Conservation (phyloP, 805 yeast genomes). For the Tetrapisispora taiwanensis region DNA sequence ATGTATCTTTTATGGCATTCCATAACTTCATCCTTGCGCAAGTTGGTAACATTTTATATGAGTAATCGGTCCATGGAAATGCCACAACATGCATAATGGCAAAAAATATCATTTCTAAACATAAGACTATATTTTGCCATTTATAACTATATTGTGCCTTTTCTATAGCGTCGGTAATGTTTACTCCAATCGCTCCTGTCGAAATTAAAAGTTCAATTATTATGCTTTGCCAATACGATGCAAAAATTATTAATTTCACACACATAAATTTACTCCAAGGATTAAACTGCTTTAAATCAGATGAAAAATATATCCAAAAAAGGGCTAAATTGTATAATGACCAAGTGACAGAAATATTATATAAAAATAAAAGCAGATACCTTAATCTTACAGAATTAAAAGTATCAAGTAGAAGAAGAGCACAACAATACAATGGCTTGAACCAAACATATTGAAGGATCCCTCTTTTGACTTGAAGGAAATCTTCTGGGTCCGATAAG, state of each 20-base stretch:
- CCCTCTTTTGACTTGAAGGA: slow-evolving; percentile 69
- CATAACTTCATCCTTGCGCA: slow-evolving; percentile 52
- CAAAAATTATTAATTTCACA: slow-evolving; percentile 88
- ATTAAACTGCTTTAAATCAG: slow-evolving; percentile 64
- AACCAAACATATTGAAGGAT: slow-evolving; percentile 92
- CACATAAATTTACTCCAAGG: slow-evolving; percentile 92
- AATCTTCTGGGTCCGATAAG: slow-evolving; percentile 76
- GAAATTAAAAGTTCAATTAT: slow-evolving; percentile 44
- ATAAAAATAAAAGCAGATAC: slow-evolving; percentile 43
- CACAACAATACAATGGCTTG: slow-evolving; percentile 68
- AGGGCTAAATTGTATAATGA: slow-evolving; percentile 79
- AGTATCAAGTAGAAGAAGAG: slow-evolving; percentile 37
- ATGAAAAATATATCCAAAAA: slow-evolving; percentile 85
- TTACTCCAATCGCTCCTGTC: slow-evolving; percentile 31
- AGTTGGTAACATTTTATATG: slow-evolving; percentile 49
- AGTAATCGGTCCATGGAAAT: slow-evolving; percentile 68
- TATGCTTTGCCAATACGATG: slow-evolving; percentile 95
- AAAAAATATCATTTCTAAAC: slow-evolving; percentile 76
- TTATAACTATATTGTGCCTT: slow-evolving; percentile 39
- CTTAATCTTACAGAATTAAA: slow-evolving; percentile 40
- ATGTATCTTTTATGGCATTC: slow-evolving; percentile 65
- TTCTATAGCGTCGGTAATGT: slow-evolving; percentile 20
- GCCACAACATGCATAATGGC: slow-evolving; percentile 85
- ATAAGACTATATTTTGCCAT: slow-evolving; percentile 69
- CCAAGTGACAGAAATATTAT: slow-evolving; percentile 70